Base-by-base conservation (phyloP, 495 filamentous ascomycete species). In the Poronia punctata region DNA sequence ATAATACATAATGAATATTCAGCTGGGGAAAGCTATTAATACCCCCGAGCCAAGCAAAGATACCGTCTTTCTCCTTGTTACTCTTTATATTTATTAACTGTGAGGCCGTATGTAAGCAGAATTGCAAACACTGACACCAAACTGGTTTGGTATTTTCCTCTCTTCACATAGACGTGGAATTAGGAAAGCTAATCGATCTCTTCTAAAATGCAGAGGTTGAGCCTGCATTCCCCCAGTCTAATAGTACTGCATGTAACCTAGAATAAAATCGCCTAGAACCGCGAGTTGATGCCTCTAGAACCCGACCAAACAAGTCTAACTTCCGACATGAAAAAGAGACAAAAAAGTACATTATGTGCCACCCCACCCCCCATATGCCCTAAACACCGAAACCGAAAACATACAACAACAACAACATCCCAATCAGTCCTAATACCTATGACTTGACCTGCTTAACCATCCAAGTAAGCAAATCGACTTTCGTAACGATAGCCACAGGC, bases 391-490 rank as follows among this genome's bases (percentile, higher is more conserved):
- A 7, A 10, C 12, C 12, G 17, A 34, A 14, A 34, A 7, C 17
- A 14, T 34, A 14, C 7, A 7, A 14, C 12, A 15, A 7, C 31
- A 34, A 10, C 9, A 14, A 7, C 12, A 34, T 29, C 14, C 8
- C 6, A 20, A 38, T 20, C 6, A 23, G 15, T 6, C 35, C 8
- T 19, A 12, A 39, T 22, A n/a, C 41, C 22, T 49, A 48, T 44
- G 56, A 56, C 48, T 71, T 71, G 20, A 64, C 70, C 55, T 85
- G 77, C 68, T 80, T 90, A 12, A 96, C 78, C 75, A 98, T 71
- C 79, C 85, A 98, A n/a, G 79, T 80, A 52, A 98, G 63, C 49
- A 98, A 59, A 68, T 98, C 92, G 12, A 98, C 92, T 74, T 98
- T 98, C 20, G 92, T 97, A 3, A 88, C 90, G 7, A 98, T 79